Conservation (phyloP, 805 yeast species). For the Blastobotrys parvus region DNA sequence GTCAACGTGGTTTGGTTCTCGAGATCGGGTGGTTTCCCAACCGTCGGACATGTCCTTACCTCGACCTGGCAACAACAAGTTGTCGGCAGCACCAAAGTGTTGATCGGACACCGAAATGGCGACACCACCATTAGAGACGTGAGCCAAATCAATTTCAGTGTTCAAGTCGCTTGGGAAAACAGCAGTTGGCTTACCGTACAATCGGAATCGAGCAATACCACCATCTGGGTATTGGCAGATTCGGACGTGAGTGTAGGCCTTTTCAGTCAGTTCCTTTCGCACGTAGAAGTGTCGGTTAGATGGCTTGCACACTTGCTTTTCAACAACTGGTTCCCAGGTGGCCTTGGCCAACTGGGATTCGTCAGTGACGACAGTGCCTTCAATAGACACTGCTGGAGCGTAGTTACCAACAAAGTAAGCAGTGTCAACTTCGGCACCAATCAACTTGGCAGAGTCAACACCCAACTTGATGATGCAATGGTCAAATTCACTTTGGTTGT, state of each 20-base stretch:
- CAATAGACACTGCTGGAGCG: constrained; percentile 84
- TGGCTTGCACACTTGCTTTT: constrained; percentile 79
- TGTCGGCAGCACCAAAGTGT: constrained; percentile 90
- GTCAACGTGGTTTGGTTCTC: constrained; percentile 77
- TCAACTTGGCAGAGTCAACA: constrained; percentile 66
- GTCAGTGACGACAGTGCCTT: constrained; percentile 42
- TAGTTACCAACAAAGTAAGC: constrained; percentile 93
- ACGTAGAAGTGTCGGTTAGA: constrained; percentile 75
- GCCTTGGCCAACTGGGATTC: constrained; percentile 26
- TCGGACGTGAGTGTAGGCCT: constrained; percentile 68
- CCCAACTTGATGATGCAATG: constrained; percentile 84
- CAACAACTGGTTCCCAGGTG: constrained; percentile 65
- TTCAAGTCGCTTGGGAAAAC: constrained; percentile 42
- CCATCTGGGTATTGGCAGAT: constrained; percentile 96
- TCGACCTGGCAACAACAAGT: constrained; percentile 83
- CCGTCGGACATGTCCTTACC: constrained; percentile 98
- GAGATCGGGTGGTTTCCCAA: constrained; percentile 93
- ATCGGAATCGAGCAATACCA: constrained; percentile 90
- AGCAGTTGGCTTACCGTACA: constrained; percentile 80
- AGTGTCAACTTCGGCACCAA: constrained; percentile 87
- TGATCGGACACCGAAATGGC: constrained; percentile 80
- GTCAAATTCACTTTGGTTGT: constrained; percentile 74
- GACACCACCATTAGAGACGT: constrained; percentile 81
- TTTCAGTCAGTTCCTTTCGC: constrained; percentile 49
- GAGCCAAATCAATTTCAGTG: constrained; percentile 62